These are phyloP conservation scores for Fusarium sp. DNA, from an alignment of 2,329 filamentous ascomycete genomes.

Conservation along the genomic window DNA sequence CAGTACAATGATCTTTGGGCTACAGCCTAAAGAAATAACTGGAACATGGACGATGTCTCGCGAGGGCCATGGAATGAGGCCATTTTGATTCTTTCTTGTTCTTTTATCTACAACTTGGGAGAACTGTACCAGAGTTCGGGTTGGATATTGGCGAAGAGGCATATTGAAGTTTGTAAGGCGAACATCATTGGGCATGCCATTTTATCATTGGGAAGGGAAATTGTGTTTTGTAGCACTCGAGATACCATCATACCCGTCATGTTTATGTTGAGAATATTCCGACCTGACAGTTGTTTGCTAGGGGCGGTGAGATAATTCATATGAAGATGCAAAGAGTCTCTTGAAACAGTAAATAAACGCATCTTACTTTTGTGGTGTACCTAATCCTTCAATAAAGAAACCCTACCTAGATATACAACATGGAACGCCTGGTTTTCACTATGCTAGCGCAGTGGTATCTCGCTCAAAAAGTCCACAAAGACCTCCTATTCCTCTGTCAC, in stretches of 20 bases:
- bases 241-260: conserved; percentile 45
- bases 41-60: not conserved
- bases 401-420: conserved; percentile 34
- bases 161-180: conserved; percentile 29
- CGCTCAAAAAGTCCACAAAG: conserved; percentile 21
- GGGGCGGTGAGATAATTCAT: conserved; percentile 15
- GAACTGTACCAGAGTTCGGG: not conserved
- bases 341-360: conserved; percentile 13
- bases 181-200: conserved; percentile 26
- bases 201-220: conserved; percentile 26
- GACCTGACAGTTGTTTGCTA: conserved; percentile 31
- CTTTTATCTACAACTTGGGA: not conserved
- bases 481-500: conserved; percentile 38
- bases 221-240: conserved; percentile 41
- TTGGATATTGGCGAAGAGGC: conserved; percentile 25
- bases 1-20: not conserved
- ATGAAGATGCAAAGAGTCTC: not conserved
- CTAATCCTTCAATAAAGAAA: conserved; percentile 32
- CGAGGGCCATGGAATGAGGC: not conserved
- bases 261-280: conserved; percentile 16
- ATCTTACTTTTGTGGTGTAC: conserved; percentile 24
- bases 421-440: conserved; percentile 44
- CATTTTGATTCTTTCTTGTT: conserved; percentile 1
- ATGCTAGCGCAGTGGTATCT: conserved; percentile 42
- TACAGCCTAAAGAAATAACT: not conserved